Percentiles rank a stretch among this genome's conserved stretches.
Evolutionary conservation across 768 basidiomycete genomes (phyloP).

Genomic region (Asterophora parasitica): DNA sequence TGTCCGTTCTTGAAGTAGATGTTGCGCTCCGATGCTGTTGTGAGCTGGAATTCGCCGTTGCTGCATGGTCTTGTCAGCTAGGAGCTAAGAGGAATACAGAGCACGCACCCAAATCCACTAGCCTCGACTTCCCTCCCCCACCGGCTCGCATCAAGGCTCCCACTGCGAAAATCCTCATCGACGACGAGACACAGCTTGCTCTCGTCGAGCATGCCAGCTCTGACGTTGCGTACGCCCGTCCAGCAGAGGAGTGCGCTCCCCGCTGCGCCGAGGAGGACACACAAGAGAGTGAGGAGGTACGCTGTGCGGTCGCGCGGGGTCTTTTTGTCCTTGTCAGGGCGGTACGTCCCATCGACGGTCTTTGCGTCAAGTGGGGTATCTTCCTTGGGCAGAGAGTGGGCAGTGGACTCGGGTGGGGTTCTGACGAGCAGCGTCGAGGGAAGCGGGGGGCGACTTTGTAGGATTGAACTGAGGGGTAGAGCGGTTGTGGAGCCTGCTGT

Average conservation of each 20-base stretch:
- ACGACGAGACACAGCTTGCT: conserved; percentile 56
- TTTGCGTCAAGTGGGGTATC: too few relatives aligned
- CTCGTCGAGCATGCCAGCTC: conserved; percentile 32
- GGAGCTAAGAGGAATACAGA: conserved; percentile 5
- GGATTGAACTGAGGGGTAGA: conserved; percentile 25
- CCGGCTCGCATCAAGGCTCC: conserved; percentile 41
- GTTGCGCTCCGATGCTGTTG: conserved; percentile 55
- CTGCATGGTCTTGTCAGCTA: conserved; percentile 23
- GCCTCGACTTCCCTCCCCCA: conserved; percentile 71
- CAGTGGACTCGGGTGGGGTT: too few relatives aligned
- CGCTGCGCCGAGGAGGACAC: conserved; percentile 49
- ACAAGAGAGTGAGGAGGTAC: conserved; percentile 47
- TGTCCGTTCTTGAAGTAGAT: conserved; percentile 61
- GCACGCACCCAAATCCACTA: conserved; percentile 65
- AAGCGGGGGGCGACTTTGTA: conserved; percentile 48
- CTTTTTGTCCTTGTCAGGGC: too few relatives aligned
- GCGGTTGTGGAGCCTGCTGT: conserved; percentile 21
- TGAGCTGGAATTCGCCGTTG: conserved; percentile 78
- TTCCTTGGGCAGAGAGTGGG: too few relatives aligned
- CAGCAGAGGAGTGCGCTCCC: conserved; percentile 52
- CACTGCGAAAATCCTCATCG: conserved; percentile 74
- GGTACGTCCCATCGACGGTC: too few relatives aligned
- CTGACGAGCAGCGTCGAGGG: conserved; percentile 40
- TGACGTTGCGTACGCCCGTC: conserved; percentile 43
- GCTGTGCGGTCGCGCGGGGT: conserved; percentile 22